Evolutionary conservation across 2,329 filamentous ascomycete species (phyloP).

Genomic region (Aspergillus quadrilineatus): DNA sequence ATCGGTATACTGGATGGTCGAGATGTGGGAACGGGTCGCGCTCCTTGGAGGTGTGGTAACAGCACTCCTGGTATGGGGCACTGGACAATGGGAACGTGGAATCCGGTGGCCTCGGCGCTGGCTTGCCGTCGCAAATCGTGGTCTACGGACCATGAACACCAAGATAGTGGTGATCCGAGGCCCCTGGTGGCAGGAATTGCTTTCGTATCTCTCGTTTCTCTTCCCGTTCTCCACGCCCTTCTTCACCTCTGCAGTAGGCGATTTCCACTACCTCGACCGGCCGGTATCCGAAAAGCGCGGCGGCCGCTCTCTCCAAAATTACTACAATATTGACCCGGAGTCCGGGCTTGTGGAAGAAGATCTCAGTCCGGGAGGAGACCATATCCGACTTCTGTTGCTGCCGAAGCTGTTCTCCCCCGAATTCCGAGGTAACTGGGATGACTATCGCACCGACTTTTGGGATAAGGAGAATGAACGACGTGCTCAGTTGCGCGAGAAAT

Average conservation of each 20-base stretch:
- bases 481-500: conserved; percentile 66
- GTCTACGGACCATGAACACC: conserved; percentile 87
- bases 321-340: conserved; percentile 63
- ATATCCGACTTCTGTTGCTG: conserved; percentile 83
- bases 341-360: conserved; percentile 75
- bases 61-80: conserved; percentile 83
- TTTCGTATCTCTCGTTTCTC: conserved; percentile 72
- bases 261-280: conserved; percentile 78
- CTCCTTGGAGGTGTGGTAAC: conserved; percentile 90
- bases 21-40: conserved; percentile 84
- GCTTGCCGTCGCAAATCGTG: conserved; percentile 85
- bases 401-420: conserved; percentile 94
- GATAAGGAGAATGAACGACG: conserved; percentile 92
- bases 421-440: conserved; percentile 95
- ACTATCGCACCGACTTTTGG: conserved; percentile 94
- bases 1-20: conserved; percentile 93
- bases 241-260: conserved; percentile 60
- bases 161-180: conserved; percentile 89
- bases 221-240: conserved; percentile 70
- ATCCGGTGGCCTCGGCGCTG: conserved; percentile 91
- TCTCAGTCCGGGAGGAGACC: conserved; percentile 82
- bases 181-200: conserved; percentile 74
- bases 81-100: conserved; percentile 93
- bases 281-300: conserved; percentile 40
- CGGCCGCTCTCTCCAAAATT: conserved; percentile 35